Evolutionary conservation across 176 grass and related monocot species (phyloP), one percentile per base, ranked within the genome.

Genomic region (Juncus inflexus): DNA sequence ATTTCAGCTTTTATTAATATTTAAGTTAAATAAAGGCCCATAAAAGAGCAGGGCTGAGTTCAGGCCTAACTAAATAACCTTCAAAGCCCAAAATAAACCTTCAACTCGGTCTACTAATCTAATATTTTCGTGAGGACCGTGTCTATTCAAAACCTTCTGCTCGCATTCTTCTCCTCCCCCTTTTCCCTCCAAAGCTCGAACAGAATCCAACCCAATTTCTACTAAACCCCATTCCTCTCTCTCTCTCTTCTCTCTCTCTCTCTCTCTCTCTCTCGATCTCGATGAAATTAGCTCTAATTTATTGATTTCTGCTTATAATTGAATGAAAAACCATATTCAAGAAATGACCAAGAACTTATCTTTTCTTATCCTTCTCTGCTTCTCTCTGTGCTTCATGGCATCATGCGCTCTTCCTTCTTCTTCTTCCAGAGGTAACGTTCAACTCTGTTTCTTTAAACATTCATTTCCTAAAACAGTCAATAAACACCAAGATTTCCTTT

Each of bases 301-400:
- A 47, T 47, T 66, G 12, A 52, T 54, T 67, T 59, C 53, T 58
- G 4, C 12, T 45, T 55, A 28, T 71, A 15, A 37, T 55, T 12
- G 42, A 13, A 9, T 55, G 57, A 9, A 58, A 71, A 58, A 35
- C n/a, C n/a, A 75, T 28, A 55, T 55, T 42, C 72, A 75, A 75
- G 72, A 75, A 77, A 77, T 77, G 74, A 39, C 19, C 63, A 61
- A 66, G 61, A 67, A 77, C 40, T 52, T 45, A 13, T 59, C 53
- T 58, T 58, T 70, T 8, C 35, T 70, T 58, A 47, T 71, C 67
- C 38, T 70, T 40, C 13, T 71, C 52, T 47, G 43, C 43, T 2
- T 59, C 53, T 43, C n/a, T 37, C 52, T 43, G 7, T 51, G 52
- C 9, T 19, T 28, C 14, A 47, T 9, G 43, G 43, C 43, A 6